These are phyloP conservation scores for Ensete ventricosum DNA, from an alignment of 176 grass and related monocot genomes.

Conservation along the genomic window DNA sequence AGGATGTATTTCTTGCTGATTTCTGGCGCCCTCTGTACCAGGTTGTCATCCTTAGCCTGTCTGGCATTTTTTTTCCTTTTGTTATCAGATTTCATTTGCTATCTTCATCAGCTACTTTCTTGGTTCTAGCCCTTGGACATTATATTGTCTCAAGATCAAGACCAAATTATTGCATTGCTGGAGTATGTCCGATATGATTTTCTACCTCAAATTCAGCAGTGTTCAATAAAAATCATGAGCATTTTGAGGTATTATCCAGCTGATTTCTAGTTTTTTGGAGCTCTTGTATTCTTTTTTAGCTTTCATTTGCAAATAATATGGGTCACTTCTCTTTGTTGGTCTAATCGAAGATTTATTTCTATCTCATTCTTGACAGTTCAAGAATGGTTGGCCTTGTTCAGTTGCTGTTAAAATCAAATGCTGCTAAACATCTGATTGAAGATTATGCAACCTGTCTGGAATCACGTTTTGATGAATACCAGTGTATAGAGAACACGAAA, in stretches of 20 bases:
- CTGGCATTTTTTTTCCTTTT: slow-evolving; percentile 4
- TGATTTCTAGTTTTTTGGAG: slow-evolving; percentile 6
- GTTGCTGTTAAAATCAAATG: slow-evolving; percentile 65
- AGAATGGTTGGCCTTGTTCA: slow-evolving; percentile 77
- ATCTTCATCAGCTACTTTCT: background rate
- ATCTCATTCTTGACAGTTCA: slow-evolving; percentile 49
- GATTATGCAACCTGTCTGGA: slow-evolving; percentile 95
- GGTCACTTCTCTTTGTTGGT: background rate
- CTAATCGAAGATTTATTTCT: background rate
- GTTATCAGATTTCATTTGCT: slow-evolving; percentile 13
- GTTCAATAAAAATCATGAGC: slow-evolving; percentile 86
- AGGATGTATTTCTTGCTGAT: slow-evolving; percentile 79
- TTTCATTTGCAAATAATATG: background rate
- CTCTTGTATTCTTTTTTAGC: background rate
- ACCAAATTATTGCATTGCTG: slow-evolving; percentile 62
- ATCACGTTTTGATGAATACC: slow-evolving; percentile 83
- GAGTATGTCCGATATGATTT: slow-evolving; percentile 97
- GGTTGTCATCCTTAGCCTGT: slow-evolving; percentile 35
- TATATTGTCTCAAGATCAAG: slow-evolving; percentile 70
- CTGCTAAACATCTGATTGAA: slow-evolving; percentile 66
- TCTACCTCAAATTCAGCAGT: slow-evolving; percentile 76
- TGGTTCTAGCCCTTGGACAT: slow-evolving; percentile 65
- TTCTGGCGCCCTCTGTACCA: slow-evolving; percentile 79
- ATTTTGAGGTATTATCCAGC: slow-evolving; percentile 55
- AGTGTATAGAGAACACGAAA: slow-evolving; percentile 68